Conservation (phyloP, 495 filamentous ascomycete species). For the Diplogelasinospora grovesii region DNA sequence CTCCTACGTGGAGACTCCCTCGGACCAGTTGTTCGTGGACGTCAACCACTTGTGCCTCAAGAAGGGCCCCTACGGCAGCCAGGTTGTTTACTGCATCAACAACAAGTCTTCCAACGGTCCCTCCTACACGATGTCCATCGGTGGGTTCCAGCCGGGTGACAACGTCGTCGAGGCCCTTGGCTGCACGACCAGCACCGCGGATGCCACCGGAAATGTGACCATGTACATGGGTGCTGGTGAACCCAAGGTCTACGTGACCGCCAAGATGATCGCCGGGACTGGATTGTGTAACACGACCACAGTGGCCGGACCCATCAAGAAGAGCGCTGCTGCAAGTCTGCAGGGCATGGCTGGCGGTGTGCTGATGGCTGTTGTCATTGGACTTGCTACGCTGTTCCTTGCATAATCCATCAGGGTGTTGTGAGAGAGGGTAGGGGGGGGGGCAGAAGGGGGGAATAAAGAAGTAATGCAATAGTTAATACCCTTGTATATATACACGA, state of each 20-base stretch:
- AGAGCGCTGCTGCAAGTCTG: constrained; percentile 5
- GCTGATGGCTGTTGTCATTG: constrained; percentile 9
- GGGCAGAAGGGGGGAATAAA: too few relatives aligned
- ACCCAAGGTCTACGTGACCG: constrained; percentile 19
- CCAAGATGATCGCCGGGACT: constrained; percentile 12
- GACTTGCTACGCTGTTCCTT: constrained; percentile 13
- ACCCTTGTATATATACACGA: too few relatives aligned
- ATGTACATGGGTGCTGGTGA: constrained; percentile 19
- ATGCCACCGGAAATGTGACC: constrained; percentile 16
- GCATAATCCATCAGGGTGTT: too few relatives aligned
- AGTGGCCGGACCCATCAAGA: constrained; percentile 7
- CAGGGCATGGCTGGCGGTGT: constrained; percentile 9
- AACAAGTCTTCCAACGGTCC: constrained; percentile 25
- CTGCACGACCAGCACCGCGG: constrained; percentile 18
- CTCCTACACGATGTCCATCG: constrained; percentile 16
- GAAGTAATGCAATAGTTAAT: too few relatives aligned
- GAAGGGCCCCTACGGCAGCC: constrained; percentile 58
- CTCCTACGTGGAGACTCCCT: constrained; percentile 51
- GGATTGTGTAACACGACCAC: constrained; percentile 17
- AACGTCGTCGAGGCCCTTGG: constrained; percentile 22
- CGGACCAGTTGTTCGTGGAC: constrained; percentile 49
- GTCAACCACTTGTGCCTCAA: constrained; percentile 52
- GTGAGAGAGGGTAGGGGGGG: too few relatives aligned
- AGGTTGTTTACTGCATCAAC: constrained; percentile 26
- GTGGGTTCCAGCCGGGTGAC: constrained; percentile 21